phyloP scores from a whole-genome alignment of 2,329 filamentous ascomycete genomes.

The Sphaerulina musiva region DNA sequence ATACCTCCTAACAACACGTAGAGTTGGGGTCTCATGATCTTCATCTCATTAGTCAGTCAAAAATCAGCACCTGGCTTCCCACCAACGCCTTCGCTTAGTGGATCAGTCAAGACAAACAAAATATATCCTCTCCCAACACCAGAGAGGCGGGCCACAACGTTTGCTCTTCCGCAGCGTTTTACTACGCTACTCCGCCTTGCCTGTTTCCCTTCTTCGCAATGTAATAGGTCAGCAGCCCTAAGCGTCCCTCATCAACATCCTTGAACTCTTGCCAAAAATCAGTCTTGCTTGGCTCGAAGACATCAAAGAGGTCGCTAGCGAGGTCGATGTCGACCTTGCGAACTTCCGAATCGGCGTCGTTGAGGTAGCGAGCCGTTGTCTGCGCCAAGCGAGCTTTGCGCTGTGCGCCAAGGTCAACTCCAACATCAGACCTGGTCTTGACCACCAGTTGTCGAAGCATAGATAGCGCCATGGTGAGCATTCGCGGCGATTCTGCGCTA shows the following conservation, averaged over 20 bases:
- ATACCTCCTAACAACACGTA: no score
- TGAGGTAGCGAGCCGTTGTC: slow-evolving; percentile 25
- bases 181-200: slow-evolving; percentile 6
- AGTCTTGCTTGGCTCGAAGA: slow-evolving; percentile 27
- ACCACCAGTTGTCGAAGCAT: slow-evolving; percentile 57
- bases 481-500: slow-evolving; percentile 40
- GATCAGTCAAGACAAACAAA: background rate
- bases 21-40: background rate
- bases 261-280: slow-evolving; percentile 61
- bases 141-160: background rate
- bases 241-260: slow-evolving; percentile 61
- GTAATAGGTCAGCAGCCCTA: slow-evolving; percentile 75
- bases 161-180: background rate
- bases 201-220: slow-evolving; percentile 56
- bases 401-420: slow-evolving; percentile 18
- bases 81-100: background rate
- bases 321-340: slow-evolving; percentile 69
- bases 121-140: background rate
- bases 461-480: slow-evolving; percentile 53
- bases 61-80: background rate
- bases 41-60: background rate
- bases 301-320: slow-evolving; percentile 62
- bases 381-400: slow-evolving; percentile 23
- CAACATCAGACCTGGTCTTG: slow-evolving; percentile 19
- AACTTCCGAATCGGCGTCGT: slow-evolving; percentile 30